Base-by-base conservation (phyloP, 2,329 filamentous ascomycete genomes). In the Epichloe bromicola region DNA sequence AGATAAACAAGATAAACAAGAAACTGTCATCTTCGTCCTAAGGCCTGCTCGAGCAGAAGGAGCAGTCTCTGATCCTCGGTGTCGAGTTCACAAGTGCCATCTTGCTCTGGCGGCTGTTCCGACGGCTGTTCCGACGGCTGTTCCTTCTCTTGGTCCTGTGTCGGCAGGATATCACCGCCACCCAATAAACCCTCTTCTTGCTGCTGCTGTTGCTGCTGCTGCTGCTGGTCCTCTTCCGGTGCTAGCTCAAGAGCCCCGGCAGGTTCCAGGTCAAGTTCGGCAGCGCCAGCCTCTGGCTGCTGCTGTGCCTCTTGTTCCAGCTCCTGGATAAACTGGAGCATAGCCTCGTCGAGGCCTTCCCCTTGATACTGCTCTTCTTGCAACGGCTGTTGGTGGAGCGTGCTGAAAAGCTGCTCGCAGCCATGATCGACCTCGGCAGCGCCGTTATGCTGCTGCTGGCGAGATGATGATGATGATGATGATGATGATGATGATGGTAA, bases 261-360 rank as follows among this genome's bases (percentile, higher is more conserved):
- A 30, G 26, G 26, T 2, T 30, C 26, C 26, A 26, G 7, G 7
- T 10, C 26, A 10, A 10, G 7, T 6, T 4, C 6, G 37, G 37
- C 37, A 39, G 37, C 37, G 14, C 37, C 14, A 15, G 37, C 37
- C 39, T 19, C 39, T 41, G 39, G n/a, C 39, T 41, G 39, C 19
- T 42, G 40, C 40, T 12, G 19, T 4, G 4, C 6, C 17, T 26
- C 8, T 14, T 42, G 15, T 23, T 42, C 40, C 38, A 17, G 15
- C 5, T 7, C 7, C 15, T 39, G 37, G 37, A 15, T n/a, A 4
- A 15, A 39, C 12, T 17, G 37, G 37, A 39, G 15, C n/a, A 20
- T 10, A 4, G 11, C 30, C 30, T 11, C 1, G 30, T 30, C 0
- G 3, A 10, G 3, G 3, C 0, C 30, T 11, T 30, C 10, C 10